phyloP scores from a whole-genome alignment of 495 filamentous ascomycete genomes.

The Chlorociboria aeruginascens region DNA sequence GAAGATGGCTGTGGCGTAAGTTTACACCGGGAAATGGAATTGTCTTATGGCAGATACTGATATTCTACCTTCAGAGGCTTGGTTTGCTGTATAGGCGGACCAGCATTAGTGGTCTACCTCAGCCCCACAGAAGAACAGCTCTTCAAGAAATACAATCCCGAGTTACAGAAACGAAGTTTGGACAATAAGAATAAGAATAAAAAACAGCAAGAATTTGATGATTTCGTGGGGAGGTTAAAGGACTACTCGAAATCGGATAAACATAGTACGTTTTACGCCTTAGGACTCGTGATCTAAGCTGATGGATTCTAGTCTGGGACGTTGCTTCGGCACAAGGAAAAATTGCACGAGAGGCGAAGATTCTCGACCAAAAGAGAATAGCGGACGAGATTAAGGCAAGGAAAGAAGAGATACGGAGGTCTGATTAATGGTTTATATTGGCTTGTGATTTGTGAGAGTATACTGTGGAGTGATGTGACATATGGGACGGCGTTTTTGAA shows the following conservation, averaged over 20 bases:
- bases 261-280: constrained; percentile 34
- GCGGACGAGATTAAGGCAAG: constrained; percentile 49
- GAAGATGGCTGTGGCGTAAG: constrained; percentile 33
- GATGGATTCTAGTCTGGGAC: constrained; percentile 46
- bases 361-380: constrained; percentile 37
- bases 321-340: constrained; percentile 55
- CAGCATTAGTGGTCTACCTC: constrained; percentile 68
- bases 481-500: not conserved
- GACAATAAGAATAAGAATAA: constrained; percentile 56
- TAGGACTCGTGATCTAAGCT: not conserved
- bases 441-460: constrained; percentile 11
- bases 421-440: constrained; percentile 2
- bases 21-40: not conserved
- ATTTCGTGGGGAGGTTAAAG: constrained; percentile 74
- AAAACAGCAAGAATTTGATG: constrained; percentile 72
- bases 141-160: constrained; percentile 84
- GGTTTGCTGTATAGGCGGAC: constrained; percentile 66
- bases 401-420: constrained; percentile 44
- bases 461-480: not conserved
- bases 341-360: constrained; percentile 36
- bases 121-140: constrained; percentile 85
- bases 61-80: constrained; percentile 40
- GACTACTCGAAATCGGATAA: constrained; percentile 84
- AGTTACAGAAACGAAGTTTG: constrained; percentile 71
- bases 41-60: not conserved